Percentiles rank a stretch among this genome's conserved stretches.
These are phyloP conservation scores for Yamadazyma oceani DNA, from an alignment of 1,139 yeast species.

Conservation along the genomic window DNA sequence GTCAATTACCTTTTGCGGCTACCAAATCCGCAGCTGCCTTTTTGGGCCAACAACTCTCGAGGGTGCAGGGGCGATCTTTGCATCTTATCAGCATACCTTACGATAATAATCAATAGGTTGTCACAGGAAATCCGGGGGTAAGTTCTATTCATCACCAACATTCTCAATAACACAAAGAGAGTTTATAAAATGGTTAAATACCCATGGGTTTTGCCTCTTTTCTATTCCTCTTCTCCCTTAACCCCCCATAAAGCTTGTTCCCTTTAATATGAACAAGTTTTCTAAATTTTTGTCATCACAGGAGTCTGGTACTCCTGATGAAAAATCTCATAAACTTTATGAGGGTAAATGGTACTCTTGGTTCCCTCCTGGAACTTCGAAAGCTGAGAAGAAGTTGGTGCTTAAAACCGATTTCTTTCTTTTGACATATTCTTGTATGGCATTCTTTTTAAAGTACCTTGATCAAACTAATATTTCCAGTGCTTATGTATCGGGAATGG, in stretches of 20 bases:
- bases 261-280: too few relatives aligned
- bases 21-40: too few relatives aligned
- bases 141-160: too few relatives aligned
- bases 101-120: too few relatives aligned
- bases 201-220: not conserved
- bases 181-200: not conserved
- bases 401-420: slow-evolving; percentile 46
- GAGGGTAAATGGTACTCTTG: slow-evolving; percentile 1
- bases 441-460: slow-evolving; percentile 37
- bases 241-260: not conserved
- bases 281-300: not conserved
- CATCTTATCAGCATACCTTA: too few relatives aligned
- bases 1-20: too few relatives aligned
- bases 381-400: slow-evolving; percentile 36
- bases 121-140: too few relatives aligned
- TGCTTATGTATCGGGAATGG: slow-evolving; percentile 66
- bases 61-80: too few relatives aligned
- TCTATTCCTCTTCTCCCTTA: not conserved
- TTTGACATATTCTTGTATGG: slow-evolving; percentile 44
- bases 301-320: not conserved
- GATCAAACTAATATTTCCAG: slow-evolving; percentile 49
- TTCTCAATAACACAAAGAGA: too few relatives aligned
- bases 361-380: slow-evolving; percentile 3
- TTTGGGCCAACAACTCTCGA: too few relatives aligned
- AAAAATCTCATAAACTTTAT: not conserved